phyloP scores from a whole-genome alignment of 768 basidiomycete genomes.

The Leccinum pellstonianum region DNA sequence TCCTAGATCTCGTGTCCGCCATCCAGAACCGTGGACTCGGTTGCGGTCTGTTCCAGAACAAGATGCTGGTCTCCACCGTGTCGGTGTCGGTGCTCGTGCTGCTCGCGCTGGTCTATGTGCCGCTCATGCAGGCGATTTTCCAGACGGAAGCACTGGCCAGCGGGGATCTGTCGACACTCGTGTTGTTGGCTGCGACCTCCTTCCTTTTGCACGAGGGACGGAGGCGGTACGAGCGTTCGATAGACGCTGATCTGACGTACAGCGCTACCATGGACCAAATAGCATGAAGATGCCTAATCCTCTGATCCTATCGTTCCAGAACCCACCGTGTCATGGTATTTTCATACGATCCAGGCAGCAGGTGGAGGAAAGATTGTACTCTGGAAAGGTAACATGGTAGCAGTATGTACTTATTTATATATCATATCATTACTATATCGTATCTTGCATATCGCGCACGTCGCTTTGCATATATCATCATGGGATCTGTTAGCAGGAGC shows the following conservation, averaged over 20 bases:
- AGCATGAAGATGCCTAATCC: slow-evolving; percentile 39
- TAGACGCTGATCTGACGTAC: slow-evolving; percentile 54
- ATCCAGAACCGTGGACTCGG: slow-evolving; percentile 91
- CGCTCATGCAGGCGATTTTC: slow-evolving; percentile 88
- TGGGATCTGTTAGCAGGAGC: not conserved
- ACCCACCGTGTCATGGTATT: not conserved
- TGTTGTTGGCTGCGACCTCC: slow-evolving; percentile 65
- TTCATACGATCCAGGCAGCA: not conserved
- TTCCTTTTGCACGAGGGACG: slow-evolving; percentile 75
- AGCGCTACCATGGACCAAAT: slow-evolving; percentile 55
- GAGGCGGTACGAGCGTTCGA: slow-evolving; percentile 70
- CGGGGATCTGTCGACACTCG: slow-evolving; percentile 67
- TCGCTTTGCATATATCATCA: not conserved
- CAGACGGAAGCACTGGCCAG: slow-evolving; percentile 80
- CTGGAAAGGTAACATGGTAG: not conserved
- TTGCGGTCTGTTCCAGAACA: slow-evolving; percentile 80
- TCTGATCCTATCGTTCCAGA: not conserved
- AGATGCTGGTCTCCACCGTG: slow-evolving; percentile 87
- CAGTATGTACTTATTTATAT: not conserved
- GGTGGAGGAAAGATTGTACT: not conserved
- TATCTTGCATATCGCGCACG: slow-evolving; percentile 3
- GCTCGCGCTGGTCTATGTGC: slow-evolving; percentile 84
- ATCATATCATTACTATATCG: not conserved
- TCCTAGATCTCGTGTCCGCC: slow-evolving; percentile 94
- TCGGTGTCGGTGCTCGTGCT: slow-evolving; percentile 83